phyloP scores from a whole-genome alignment of 257 asterid species.

The Plantago ovata region DNA sequence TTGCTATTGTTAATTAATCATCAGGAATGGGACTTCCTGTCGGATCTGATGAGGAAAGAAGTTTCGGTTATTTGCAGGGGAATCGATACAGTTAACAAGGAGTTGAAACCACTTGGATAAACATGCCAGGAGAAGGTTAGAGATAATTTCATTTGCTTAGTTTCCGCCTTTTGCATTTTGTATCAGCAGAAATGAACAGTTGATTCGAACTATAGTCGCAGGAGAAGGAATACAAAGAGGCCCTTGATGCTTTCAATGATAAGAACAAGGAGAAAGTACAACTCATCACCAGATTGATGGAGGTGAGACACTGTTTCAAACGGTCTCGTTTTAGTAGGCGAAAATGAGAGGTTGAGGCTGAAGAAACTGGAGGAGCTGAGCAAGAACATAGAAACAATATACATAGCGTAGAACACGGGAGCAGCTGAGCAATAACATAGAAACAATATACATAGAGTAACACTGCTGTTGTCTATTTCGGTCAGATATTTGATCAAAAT shows the following conservation, averaged over 20 bases:
- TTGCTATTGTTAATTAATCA: too few species aligned
- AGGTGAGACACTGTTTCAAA: slow-evolving; percentile 47
- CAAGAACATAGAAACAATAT: slow-evolving; percentile 91
- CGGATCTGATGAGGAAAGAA: slow-evolving; percentile 94
- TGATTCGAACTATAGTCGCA: slow-evolving; percentile 23
- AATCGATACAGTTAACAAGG: slow-evolving; percentile 81
- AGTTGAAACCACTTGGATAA: slow-evolving; percentile 80
- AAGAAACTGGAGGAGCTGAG: slow-evolving; percentile 98
- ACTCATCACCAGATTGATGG: slow-evolving; percentile 90
- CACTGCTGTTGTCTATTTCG: slow-evolving; percentile 41
- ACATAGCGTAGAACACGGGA: slow-evolving; percentile 34
- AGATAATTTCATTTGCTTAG: background rate
- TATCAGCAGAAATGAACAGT: background rate
- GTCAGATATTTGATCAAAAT: background rate
- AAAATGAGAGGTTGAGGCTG: slow-evolving; percentile 87
- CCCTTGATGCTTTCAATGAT: slow-evolving; percentile 95
- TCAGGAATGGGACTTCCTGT: slow-evolving; percentile 77
- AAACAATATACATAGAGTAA: slow-evolving; percentile 47
- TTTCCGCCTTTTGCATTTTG: background rate
- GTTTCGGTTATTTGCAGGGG: slow-evolving; percentile 71
- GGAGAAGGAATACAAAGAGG: slow-evolving; percentile 97
- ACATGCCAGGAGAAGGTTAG: slow-evolving; percentile 95
- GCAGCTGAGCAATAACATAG: slow-evolving; percentile 99
- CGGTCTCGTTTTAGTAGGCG: slow-evolving; percentile 45
- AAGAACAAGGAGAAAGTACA: slow-evolving; percentile 97